Evolutionary conservation across 2,329 filamentous ascomycete species (phyloP), one percentile per base, ranked within the genome.

Genomic region (Aspergillus sp.): DNA sequence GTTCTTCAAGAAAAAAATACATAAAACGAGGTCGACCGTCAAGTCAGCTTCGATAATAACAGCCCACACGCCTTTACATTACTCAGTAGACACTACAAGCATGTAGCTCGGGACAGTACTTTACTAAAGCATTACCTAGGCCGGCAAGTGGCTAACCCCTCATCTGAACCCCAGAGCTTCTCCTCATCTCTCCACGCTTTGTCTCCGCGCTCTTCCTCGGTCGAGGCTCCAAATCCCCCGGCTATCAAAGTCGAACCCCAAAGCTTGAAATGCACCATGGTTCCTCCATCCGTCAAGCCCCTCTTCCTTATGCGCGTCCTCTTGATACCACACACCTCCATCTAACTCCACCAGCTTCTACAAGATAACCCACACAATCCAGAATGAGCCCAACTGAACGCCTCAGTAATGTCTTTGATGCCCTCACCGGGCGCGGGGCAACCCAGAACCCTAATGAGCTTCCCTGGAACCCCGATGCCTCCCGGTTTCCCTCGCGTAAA

Each of bases 401-500:
- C 12, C 37, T 41, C 27, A 14, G 17, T 15, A 43, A 41, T 14
- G 14, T 48, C 7, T 23, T 11, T 39, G 40, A 52, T 24, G 19
- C 43, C 40, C 19, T 58, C 17, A 35, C 46, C 23, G 46, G 59
- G 4, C 64, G 66, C 55, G 39, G 65, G 41, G 35, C 59, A 2
- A 21, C 58, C 6, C 71, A 74, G 52, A 57, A 55, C 27, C 64
- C 74, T 3, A 57, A 68, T 27, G 62, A 70, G 24, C 59, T 84
- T 21, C 82, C 82, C 3, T 85, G 80, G 78, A 76, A 86, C 64
- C 83, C 84, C 2, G 72, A 84, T 55, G 76, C 71, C 40, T 79
- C 77, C 15, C 77, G 70, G 15, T 84, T 86, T 52, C 84, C 84
- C 0, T 77, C 77, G 1, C 74, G 82, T 14, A 79, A 80, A 53